Percentiles rank a stretch among this genome's conserved stretches.
Evolutionary conservation across 2,329 filamentous ascomycete species (phyloP).

Genomic region (Remersonia thermophila): DNA sequence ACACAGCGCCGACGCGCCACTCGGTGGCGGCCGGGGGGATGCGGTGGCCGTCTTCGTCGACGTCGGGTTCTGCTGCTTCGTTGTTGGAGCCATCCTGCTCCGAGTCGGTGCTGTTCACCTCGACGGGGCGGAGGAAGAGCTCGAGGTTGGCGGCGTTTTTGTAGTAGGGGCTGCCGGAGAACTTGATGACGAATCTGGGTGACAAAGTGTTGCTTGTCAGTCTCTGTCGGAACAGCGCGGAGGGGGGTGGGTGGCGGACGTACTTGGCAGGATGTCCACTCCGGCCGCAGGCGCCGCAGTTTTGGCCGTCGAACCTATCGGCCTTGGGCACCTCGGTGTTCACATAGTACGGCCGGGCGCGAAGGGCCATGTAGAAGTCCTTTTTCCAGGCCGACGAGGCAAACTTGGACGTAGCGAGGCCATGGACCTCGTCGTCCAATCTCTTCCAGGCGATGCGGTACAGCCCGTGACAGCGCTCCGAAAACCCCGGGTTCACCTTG

Average conservation of each 20-base stretch:
- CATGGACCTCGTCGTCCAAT: constrained; percentile 57
- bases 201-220: not conserved
- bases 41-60: constrained; percentile 27
- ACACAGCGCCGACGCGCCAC: constrained; percentile 29
- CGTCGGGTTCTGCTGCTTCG: not conserved
- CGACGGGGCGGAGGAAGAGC: constrained; percentile 46
- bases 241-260: constrained; percentile 18
- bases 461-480: constrained; percentile 45
- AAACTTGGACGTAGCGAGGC: constrained; percentile 58
- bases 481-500: constrained; percentile 60
- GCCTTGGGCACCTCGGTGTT: constrained; percentile 29
- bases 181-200: constrained; percentile 30
- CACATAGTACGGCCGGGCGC: constrained; percentile 51
- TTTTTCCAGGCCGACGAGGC: constrained; percentile 57
- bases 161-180: constrained; percentile 55
- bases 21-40: constrained; percentile 26
- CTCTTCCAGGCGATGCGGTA: constrained; percentile 60
- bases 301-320: constrained; percentile 19
- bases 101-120: constrained; percentile 17
- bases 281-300: constrained; percentile 62
- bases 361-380: constrained; percentile 53
- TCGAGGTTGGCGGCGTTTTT: constrained; percentile 28
- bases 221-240: too few relatives aligned
- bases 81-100: too few relatives aligned
- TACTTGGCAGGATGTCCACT: constrained; percentile 55